phyloP scores from a whole-genome alignment of 2,329 filamentous ascomycete genomes.

The Hymenoscyphus linearis region DNA sequence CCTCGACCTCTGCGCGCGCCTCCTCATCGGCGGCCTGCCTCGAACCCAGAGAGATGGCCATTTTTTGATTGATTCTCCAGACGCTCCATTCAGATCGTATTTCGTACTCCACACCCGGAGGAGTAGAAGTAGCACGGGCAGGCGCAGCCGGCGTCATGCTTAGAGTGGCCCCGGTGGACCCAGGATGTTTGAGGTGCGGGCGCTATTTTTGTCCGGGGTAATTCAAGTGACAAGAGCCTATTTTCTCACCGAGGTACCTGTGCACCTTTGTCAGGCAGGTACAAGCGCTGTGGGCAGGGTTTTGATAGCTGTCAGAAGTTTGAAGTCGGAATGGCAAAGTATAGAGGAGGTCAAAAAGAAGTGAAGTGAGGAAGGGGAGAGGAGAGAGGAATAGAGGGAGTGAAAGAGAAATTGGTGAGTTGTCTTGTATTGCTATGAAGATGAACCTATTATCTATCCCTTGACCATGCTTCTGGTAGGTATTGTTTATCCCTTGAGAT shows the following conservation, averaged over 20 bases:
- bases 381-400: too few species aligned
- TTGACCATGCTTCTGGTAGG: too few species aligned
- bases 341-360: too few species aligned
- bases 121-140: background rate
- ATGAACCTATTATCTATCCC: too few species aligned
- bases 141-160: background rate
- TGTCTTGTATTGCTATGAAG: too few species aligned
- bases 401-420: too few species aligned
- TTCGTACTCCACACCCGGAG: background rate
- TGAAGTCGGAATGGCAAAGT: background rate
- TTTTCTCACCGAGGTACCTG: background rate
- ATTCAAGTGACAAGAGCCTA: too few species aligned
- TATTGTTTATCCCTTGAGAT: too few species aligned
- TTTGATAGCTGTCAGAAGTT: background rate
- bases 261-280: too few species aligned
- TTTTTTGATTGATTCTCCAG: slow-evolving; percentile 23
- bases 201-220: background rate
- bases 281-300: background rate
- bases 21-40: slow-evolving; percentile 50
- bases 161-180: background rate
- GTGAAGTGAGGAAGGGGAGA: too few species aligned
- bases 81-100: slow-evolving; percentile 12
- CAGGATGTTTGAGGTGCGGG: background rate
- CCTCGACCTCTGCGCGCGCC: slow-evolving; percentile 64
- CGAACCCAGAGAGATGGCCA: slow-evolving; percentile 28